phyloP scores from a whole-genome alignment of 2,329 filamentous ascomycete genomes.

The Beauveria rudraprayagi region DNA sequence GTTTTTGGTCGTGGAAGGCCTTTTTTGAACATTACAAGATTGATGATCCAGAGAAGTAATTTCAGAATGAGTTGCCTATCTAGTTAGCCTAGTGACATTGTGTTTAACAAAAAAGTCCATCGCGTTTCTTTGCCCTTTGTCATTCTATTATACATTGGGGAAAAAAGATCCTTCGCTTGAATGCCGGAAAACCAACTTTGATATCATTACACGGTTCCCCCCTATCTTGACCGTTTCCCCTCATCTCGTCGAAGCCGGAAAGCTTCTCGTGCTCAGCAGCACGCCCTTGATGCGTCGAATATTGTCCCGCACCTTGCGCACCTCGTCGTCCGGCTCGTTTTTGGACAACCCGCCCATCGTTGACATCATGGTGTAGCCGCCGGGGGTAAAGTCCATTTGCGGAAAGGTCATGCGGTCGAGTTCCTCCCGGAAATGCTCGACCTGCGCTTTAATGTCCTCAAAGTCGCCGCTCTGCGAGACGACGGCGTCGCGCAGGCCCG shows the following conservation, averaged over 20 bases:
- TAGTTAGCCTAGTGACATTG: neutral
- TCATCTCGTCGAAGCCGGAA: conserved; percentile 42
- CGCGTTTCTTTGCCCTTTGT: neutral
- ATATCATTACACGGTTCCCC: neutral
- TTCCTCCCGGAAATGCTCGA: conserved; percentile 57
- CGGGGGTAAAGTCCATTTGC: conserved; percentile 24
- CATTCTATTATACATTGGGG: neutral
- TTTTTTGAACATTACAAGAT: conserved; percentile 28
- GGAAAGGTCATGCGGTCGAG: conserved; percentile 52
- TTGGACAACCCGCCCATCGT: conserved; percentile 24
- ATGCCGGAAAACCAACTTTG: neutral
- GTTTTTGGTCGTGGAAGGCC: conserved; percentile 34
- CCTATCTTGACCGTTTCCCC: neutral
- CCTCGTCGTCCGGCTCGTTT: conserved; percentile 58
- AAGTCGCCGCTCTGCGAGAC: conserved; percentile 38
- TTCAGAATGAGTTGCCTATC: neutral
- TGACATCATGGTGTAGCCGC: conserved; percentile 33
- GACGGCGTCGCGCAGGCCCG: conserved; percentile 35
- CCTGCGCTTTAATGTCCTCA: conserved; percentile 42
- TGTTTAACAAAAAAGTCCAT: too few species aligned
- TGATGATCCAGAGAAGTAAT: conserved; percentile 16
- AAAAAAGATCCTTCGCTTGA: neutral
- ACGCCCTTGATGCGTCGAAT: conserved; percentile 75
- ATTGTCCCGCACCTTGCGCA: conserved; percentile 63
- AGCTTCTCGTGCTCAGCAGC: conserved; percentile 65